Percentiles rank a stretch among this genome's conserved stretches.
These are phyloP conservation scores for Aspergillus incahuasiensis DNA, from an alignment of 495 filamentous ascomycete genomes.

Conservation along the genomic window DNA sequence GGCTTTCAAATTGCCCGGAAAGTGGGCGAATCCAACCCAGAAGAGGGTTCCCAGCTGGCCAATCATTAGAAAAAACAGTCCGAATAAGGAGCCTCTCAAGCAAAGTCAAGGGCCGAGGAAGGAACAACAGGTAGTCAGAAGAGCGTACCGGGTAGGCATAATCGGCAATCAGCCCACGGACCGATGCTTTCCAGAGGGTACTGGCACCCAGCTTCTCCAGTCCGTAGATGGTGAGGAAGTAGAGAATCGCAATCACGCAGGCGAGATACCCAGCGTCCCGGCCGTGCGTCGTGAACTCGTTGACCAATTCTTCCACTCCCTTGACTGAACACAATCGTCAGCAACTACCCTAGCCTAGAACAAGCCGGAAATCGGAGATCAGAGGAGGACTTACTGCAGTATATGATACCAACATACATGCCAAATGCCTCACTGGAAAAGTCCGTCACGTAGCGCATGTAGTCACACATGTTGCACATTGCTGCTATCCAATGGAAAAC, in stretches of 20 bases:
- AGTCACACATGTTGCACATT: conserved; percentile 67
- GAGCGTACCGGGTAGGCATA: conserved; percentile 19
- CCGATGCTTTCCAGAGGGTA: conserved; percentile 13
- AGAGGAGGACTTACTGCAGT: conserved; percentile 54
- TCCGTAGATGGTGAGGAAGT: conserved; percentile 19
- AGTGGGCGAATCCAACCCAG: conserved; percentile 74
- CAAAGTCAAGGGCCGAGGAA: too few species aligned
- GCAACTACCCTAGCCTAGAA: too few species aligned
- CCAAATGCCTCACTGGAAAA: conserved; percentile 75
- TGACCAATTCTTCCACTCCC: conserved; percentile 20
- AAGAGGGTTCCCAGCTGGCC: conserved; percentile 60
- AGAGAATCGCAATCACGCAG: conserved; percentile 18
- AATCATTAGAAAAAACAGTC: neutral
- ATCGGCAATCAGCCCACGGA: conserved; percentile 17
- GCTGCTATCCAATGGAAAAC: conserved; percentile 67
- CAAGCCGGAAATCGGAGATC: too few species aligned
- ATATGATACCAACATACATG: conserved; percentile 74
- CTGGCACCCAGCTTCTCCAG: conserved; percentile 17
- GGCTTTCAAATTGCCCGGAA: conserved; percentile 57
- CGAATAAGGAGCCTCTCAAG: too few species aligned
- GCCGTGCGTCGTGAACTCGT: conserved; percentile 13
- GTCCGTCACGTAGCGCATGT: conserved; percentile 64
- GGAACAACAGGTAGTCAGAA: too few species aligned
- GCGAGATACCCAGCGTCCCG: conserved; percentile 14
- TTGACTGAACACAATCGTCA: too few species aligned